Evolutionary conservation across 164 flowering plant genomes (phyloP).

Genomic region (Warburgia ugandensis): DNA sequence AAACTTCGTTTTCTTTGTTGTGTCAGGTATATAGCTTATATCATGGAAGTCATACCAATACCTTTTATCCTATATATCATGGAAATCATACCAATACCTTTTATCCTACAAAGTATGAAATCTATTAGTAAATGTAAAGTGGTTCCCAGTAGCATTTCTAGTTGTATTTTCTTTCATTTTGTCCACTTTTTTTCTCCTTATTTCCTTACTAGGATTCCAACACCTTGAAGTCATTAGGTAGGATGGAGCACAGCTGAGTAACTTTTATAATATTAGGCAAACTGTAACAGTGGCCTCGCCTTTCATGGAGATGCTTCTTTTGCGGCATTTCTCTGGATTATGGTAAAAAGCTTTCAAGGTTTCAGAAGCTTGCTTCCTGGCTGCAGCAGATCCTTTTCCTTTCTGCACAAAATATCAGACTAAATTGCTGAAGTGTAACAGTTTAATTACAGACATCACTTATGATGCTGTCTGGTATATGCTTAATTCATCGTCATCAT

Average conservation of each 20-base stretch:
- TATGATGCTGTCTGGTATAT: too few species aligned
- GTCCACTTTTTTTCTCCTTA: neutral
- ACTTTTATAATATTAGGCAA: neutral
- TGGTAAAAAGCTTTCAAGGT: constrained; percentile 61
- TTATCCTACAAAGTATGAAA: too few species aligned
- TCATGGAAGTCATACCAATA: neutral
- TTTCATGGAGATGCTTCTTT: constrained; percentile 79
- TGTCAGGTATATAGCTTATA: neutral
- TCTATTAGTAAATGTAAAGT: too few species aligned
- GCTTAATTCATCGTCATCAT: too few species aligned
- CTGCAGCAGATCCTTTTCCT: too few species aligned
- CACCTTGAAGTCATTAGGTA: neutral
- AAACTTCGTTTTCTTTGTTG: neutral
- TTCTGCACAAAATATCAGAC: too few species aligned
- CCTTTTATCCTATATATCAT: neutral
- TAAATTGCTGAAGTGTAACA: too few species aligned
- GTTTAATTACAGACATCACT: too few species aligned
- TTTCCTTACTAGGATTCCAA: neutral
- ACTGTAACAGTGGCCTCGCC: constrained; percentile 23
- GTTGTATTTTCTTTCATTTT: neutral
- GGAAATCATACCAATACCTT: neutral
- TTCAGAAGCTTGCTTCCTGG: too few species aligned
- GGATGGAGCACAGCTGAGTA: neutral
- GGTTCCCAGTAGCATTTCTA: neutral
- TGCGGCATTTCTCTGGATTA: constrained; percentile 73